Conservation (phyloP, 768 basidiomycete genomes). For the Russula compacta region DNA sequence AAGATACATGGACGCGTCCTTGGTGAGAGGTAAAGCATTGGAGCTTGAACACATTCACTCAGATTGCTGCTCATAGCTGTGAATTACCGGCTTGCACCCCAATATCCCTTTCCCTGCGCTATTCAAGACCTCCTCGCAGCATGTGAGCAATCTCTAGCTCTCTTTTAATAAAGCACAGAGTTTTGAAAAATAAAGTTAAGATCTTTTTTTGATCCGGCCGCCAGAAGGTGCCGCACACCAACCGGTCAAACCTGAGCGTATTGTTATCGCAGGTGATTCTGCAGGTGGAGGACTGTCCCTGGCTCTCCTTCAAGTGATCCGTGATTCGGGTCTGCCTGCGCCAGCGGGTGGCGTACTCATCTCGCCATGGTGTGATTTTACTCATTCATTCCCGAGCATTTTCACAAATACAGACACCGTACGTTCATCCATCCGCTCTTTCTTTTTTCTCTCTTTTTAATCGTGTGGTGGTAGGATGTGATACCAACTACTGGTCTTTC, state of each 20-base stretch:
- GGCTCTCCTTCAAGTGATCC: conserved; percentile 77
- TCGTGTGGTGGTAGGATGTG: conserved; percentile 47
- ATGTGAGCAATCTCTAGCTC: conserved; percentile 40
- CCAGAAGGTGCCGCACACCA: conserved; percentile 69
- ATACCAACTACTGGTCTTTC: conserved; percentile 69
- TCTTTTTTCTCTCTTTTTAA: neutral
- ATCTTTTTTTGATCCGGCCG: conserved; percentile 84
- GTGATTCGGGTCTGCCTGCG: conserved; percentile 70
- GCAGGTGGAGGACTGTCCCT: conserved; percentile 86
- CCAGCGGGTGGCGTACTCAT: conserved; percentile 87
- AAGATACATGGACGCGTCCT: conserved; percentile 92
- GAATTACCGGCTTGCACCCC: conserved; percentile 84
- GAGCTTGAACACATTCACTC: conserved; percentile 4
- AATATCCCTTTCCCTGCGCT: conserved; percentile 93
- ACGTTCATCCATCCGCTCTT: conserved; percentile 19
- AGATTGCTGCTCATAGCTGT: conserved; percentile 38
- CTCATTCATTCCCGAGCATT: conserved; percentile 89
- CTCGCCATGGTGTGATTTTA: conserved; percentile 91
- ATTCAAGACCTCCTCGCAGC: conserved; percentile 84
- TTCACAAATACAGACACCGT: conserved; percentile 80
- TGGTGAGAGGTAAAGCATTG: conserved; percentile 32
- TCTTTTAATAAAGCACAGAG: neutral
- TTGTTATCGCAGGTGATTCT: conserved; percentile 85
- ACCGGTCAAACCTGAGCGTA: conserved; percentile 71
- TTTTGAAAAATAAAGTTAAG: conserved; percentile 30